These are phyloP conservation scores for Penicillium rolfsii DNA, from an alignment of 2,329 filamentous ascomycete species.

Conservation along the genomic window DNA sequence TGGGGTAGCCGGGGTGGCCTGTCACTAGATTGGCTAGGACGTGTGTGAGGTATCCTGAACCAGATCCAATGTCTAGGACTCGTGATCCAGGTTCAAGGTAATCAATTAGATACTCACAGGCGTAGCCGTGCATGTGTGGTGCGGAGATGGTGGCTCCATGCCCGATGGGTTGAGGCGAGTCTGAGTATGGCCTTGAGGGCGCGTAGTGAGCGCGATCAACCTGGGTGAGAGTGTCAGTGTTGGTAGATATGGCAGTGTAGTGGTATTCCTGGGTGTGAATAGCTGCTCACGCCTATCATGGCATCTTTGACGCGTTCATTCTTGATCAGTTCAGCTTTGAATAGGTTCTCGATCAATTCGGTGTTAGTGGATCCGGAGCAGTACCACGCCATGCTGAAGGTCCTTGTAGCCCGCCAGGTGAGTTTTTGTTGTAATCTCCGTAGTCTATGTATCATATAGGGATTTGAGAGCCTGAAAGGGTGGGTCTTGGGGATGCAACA, in stretches of 20 bases:
- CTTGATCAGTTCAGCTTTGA: conserved; percentile 62
- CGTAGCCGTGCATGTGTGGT: conserved; percentile 72
- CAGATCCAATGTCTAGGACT: conserved; percentile 74
- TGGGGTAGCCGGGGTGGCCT: conserved; percentile 31
- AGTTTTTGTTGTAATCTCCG: neutral
- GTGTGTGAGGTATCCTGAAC: conserved; percentile 83
- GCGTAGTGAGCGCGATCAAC: conserved; percentile 89
- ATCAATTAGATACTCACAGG: conserved; percentile 64
- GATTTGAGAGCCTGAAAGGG: neutral
- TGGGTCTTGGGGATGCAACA: neutral
- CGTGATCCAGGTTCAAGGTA: conserved; percentile 58
- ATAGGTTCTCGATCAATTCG: conserved; percentile 71
- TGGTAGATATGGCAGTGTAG: neutral
- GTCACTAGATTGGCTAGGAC: conserved; percentile 76
- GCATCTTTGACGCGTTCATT: conserved; percentile 73
- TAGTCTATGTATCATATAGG: neutral
- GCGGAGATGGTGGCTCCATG: conserved; percentile 71
- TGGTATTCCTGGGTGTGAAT: neutral
- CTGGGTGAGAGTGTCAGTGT: conserved; percentile 46
- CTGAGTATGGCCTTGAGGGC: conserved; percentile 70
- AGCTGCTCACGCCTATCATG: conserved; percentile 66
- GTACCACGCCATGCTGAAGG: conserved; percentile 78
- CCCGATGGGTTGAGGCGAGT: conserved; percentile 71
- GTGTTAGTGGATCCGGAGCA: conserved; percentile 75
- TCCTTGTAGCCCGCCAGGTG: conserved; percentile 15